Conservation (phyloP, 805 yeast species). For the Trichomonascus vanleenenianus region DNA sequence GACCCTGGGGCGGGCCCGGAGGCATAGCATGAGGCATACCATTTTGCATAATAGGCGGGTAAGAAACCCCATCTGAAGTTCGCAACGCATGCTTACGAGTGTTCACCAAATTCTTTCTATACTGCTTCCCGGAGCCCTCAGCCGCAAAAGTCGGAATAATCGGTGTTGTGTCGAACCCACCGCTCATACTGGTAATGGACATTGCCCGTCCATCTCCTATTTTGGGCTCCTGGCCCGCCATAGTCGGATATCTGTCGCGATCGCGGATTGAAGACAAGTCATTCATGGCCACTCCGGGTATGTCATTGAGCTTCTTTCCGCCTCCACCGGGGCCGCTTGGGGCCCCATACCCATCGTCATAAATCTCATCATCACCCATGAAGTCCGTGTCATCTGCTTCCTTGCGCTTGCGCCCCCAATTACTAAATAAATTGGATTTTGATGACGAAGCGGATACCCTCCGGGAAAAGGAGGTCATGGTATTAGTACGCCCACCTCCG, state of each 20-base stretch:
- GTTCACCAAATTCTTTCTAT: constrained; percentile 19
- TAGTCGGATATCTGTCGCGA: constrained; percentile 30
- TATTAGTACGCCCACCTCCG: constrained; percentile 8
- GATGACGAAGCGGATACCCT: constrained; percentile 2
- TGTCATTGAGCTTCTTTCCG: not conserved
- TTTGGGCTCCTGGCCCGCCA: constrained; percentile 10
- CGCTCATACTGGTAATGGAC: constrained; percentile 25
- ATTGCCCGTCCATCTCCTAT: constrained; percentile 19
- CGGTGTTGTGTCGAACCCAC: constrained; percentile 30
- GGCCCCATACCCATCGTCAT: constrained; percentile 10
- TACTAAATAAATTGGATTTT: not conserved
- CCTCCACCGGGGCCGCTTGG: constrained; percentile 10
- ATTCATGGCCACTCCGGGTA: constrained; percentile 15
- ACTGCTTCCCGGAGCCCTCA: constrained; percentile 7
- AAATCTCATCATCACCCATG: constrained; percentile 24
- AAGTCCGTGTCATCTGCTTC: constrained; percentile 6
- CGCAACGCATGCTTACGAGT: constrained; percentile 16
- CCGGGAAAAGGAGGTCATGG: constrained; percentile 9
- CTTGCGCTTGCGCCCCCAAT: not conserved
- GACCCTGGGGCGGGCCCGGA: not conserved
- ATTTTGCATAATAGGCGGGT: not conserved
- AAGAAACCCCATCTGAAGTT: constrained; percentile 13
- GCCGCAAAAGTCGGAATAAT: constrained; percentile 26
- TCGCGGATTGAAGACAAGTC: constrained; percentile 24
- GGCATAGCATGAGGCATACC: not conserved